Percentiles rank a stretch among this genome's conserved stretches.
phyloP scores from a whole-genome alignment of 805 yeast species.

The Ogataea parapolymorpha region DNA sequence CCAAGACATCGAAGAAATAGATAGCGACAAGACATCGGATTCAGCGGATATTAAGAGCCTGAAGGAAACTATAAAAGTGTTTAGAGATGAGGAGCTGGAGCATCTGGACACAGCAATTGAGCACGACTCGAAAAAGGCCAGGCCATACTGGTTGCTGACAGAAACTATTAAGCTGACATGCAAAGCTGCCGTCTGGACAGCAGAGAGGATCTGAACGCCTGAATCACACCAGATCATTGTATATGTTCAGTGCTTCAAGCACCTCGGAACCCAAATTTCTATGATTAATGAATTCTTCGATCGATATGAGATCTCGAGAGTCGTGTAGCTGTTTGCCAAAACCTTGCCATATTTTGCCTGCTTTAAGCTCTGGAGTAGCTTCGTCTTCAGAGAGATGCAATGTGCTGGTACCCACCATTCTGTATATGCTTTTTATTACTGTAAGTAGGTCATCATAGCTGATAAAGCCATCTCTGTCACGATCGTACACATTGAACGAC shows the following conservation, averaged over 20 bases:
- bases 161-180: constrained; percentile 84
- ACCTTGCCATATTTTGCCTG: constrained; percentile 65
- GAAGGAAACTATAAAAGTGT: constrained; percentile 61
- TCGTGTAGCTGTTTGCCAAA: constrained; percentile 56
- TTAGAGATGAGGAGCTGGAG: constrained; percentile 93
- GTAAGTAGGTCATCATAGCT: constrained; percentile 73
- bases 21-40: constrained; percentile 25
- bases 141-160: constrained; percentile 85
- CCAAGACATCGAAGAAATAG: constrained; percentile 40
- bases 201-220: constrained; percentile 63
- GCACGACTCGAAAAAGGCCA: constrained; percentile 88
- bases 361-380: constrained; percentile 85
- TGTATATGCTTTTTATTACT: constrained; percentile 80
- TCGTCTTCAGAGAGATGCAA: constrained; percentile 86
- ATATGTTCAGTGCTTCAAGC: constrained; percentile 66
- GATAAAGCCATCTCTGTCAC: constrained; percentile 73
- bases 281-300: constrained; percentile 81
- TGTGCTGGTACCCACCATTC: constrained; percentile 89
- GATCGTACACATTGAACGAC: constrained; percentile 88
- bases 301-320: constrained; percentile 63
- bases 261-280: constrained; percentile 77
- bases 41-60: constrained; percentile 58
- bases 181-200: constrained; percentile 84
- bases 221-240: constrained; percentile 28
- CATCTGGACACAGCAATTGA: constrained; percentile 92